Percentiles rank a stretch among this genome's conserved stretches.
phyloP scores from a whole-genome alignment of 495 filamentous ascomycete genomes.

The Peziza echinospora region DNA sequence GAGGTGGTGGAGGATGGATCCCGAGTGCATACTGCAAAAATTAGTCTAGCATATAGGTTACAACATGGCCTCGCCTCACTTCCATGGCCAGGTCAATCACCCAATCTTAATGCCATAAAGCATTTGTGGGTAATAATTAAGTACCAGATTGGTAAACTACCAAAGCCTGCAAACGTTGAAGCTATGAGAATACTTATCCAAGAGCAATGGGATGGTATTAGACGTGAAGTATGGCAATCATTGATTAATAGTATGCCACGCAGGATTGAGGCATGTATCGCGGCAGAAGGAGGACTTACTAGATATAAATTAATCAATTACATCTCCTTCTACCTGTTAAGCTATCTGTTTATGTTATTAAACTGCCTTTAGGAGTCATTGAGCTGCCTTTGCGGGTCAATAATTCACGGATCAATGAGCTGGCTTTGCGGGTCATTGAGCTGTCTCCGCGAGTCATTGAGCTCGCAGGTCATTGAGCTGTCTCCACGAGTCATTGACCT shows the following conservation, averaged over 20 bases:
- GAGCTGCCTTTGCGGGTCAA: too few species aligned
- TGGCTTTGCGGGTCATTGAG: too few species aligned
- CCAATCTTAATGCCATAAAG: constrained; percentile 4
- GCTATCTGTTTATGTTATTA: too few species aligned
- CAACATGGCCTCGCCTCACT: neutral
- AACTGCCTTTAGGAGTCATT: too few species aligned
- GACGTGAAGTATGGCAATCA: neutral
- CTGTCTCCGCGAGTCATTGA: too few species aligned
- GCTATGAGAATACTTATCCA: constrained; percentile 2
- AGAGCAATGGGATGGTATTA: constrained; percentile 4
- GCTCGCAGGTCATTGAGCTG: too few species aligned
- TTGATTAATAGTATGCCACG: constrained; percentile 1
- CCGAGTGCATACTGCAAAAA: neutral
- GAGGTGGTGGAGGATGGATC: constrained; percentile 1
- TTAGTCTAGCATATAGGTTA: neutral
- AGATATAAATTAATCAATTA: constrained; percentile 1
- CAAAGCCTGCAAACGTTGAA: neutral
- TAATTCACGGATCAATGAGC: too few species aligned
- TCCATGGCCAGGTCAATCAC: constrained; percentile 1
- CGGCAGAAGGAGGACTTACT: neutral
- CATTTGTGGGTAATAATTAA: constrained; percentile 1
- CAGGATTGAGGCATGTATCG: neutral
- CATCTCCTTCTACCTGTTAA: too few species aligned
- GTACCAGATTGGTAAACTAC: neutral
- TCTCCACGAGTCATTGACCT: too few species aligned